Evolutionary conservation across 2,329 filamentous ascomycete genomes (phyloP).

Genomic region (Magnaporthiopsis poae): DNA sequence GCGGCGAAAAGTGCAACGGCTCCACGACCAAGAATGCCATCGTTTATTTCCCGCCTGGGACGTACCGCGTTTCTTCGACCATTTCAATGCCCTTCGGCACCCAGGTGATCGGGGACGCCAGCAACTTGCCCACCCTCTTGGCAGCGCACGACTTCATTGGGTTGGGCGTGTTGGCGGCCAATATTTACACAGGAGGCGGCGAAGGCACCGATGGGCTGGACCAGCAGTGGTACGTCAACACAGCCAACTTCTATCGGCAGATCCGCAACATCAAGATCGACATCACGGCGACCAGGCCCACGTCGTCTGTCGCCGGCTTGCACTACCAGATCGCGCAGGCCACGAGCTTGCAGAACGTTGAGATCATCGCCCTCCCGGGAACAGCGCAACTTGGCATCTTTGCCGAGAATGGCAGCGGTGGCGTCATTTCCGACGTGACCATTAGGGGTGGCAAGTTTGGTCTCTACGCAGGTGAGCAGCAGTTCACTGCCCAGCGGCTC

Average conservation of each 20-base stretch:
- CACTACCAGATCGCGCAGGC: conserved; percentile 15
- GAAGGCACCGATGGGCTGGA: not conserved
- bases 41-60: conserved; percentile 9
- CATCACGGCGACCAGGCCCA: conserved; percentile 14
- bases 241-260: conserved; percentile 46
- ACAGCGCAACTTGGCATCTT: not conserved
- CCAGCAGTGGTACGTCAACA: conserved; percentile 7
- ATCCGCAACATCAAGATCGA: conserved; percentile 42
- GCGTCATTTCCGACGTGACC: conserved; percentile 47
- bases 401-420: conserved; percentile 46
- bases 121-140: not conserved
- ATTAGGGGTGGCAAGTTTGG: conserved; percentile 52
- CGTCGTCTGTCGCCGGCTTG: not conserved
- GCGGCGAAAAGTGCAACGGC: conserved; percentile 6
- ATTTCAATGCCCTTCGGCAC: conserved; percentile 4
- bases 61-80: conserved; percentile 5
- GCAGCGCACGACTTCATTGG: conserved; percentile 7
- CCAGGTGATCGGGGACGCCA: conserved; percentile 9
- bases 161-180: conserved; percentile 5
- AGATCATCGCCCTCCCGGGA: conserved; percentile 45
- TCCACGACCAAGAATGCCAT: conserved; percentile 8
- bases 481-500: conserved; percentile 11
- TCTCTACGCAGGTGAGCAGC: conserved; percentile 27
- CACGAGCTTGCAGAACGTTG: conserved; percentile 44
- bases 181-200: conserved; percentile 6